Evolutionary conservation across 2,329 filamentous ascomycete genomes (phyloP), one percentile per base, ranked within the genome.

Genomic region (Hyphodiscus sp.): DNA sequence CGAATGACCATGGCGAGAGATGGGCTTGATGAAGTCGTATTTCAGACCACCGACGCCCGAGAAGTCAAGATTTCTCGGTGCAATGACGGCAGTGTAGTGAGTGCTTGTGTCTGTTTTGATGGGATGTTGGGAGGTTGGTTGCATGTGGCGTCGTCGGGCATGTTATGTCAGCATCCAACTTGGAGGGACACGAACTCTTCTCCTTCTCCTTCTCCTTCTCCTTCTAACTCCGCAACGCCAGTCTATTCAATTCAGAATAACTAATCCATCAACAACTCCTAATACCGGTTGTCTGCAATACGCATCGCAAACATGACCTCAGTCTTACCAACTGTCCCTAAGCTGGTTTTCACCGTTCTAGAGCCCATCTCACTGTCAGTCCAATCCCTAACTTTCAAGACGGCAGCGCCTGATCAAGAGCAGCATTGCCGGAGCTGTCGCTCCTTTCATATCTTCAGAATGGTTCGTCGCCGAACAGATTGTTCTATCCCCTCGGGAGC

Each of bases 391-490:
- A 29, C 30, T 26, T 26, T 8, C 18, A 15, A 20, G 20, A n/a
- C 51, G 43, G 20, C 47, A 58, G 46, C 54, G 41, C 16, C 41
- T 11, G 46, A 41, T 41, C 47, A 19, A 23, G 19, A 45, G n/a
- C 59, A 87, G 85, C 26, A 67, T 87, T 46, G 78, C 74, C 16
- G 85, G 85, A 50, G 81, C 77, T 61, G 63, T 81, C 42, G 76
- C 75, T 15, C 77, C 82, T 18, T 69, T 87, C 44, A 65, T 79
- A 38, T 71, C 79, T 55, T 75, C 82, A 11, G 71, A 77, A 49
- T 81, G 78, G 74, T 89, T 89, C 67, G 77, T 86, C 56, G 70
- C 74, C 19, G 77, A 83, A 61, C 85, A 89, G 66, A 74, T 82
- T 41, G 76, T 79, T 6, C 62, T 66, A 20, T 60, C 61, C 1